Evolutionary conservation across 805 yeast species (phyloP).

Genomic region (Starmerella potacharoeniae): DNA sequence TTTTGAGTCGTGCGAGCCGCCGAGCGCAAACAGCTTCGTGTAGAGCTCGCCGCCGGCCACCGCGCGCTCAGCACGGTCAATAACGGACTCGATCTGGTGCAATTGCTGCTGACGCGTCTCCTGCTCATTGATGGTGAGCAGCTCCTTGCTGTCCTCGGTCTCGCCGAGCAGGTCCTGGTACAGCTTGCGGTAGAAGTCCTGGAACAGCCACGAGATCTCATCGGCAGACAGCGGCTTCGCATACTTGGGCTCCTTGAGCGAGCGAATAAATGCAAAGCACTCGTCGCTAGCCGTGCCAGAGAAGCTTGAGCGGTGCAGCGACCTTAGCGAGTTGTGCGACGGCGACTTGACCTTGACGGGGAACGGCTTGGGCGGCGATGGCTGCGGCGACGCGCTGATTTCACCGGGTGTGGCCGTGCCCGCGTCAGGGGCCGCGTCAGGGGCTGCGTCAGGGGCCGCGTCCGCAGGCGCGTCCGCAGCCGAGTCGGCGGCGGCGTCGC

Average conservation of each 20-base stretch:
- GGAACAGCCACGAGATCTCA: slow-evolving; percentile 32
- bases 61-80: slow-evolving; percentile 30
- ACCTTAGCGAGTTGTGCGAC: background rate
- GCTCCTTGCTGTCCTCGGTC: slow-evolving; percentile 16
- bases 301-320: slow-evolving; percentile 12
- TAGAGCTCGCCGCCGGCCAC: slow-evolving; percentile 30
- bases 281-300: slow-evolving; percentile 15
- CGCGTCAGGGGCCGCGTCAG: background rate
- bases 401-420: background rate
- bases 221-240: slow-evolving; percentile 30
- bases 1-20: slow-evolving; percentile 20
- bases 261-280: slow-evolving; percentile 22
- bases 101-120: slow-evolving; percentile 26
- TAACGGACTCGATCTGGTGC: slow-evolving; percentile 22
- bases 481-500: no score
- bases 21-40: slow-evolving; percentile 27
- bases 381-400: background rate
- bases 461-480: background rate
- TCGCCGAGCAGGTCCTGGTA: slow-evolving; percentile 23
- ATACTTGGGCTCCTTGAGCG: slow-evolving; percentile 31
- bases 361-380: background rate
- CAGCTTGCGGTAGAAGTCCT: slow-evolving; percentile 30
- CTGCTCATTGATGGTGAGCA: slow-evolving; percentile 27
- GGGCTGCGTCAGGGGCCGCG: no score
- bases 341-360: slow-evolving; percentile 1